Evolutionary conservation across 2,329 filamentous ascomycete genomes (phyloP), one percentile per base, ranked within the genome.

Genomic region (Penicillium fuscoglaucum): DNA sequence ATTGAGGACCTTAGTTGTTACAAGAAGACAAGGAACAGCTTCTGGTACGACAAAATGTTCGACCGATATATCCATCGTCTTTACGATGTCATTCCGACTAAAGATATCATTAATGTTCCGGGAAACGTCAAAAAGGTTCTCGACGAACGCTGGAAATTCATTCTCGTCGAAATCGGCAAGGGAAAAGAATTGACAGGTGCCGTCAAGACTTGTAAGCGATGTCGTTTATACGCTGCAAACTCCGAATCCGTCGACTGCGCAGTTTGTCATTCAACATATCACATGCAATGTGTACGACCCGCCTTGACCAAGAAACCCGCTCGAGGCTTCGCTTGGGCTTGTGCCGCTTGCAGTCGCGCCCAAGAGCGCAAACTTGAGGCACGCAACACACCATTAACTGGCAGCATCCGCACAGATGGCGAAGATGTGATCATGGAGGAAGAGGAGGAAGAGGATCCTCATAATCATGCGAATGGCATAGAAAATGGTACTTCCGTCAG

Each of bases 11-110:
- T 97, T 65, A 90, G 96, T 57, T 85, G 88, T 52, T 96, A 93
- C 74, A 90, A 93, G 72, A 93, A 90, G 74, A 85, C 82, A 28
- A 89, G 89, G 68, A 91, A 99, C 76, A 87, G 84, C 66, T 99
- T 99, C 75, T 99, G 93, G 90, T 99, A 91, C 74, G 93, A 96
- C 70, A 96, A 97, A 73, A 86, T 98, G 68, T 98, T 96, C 76
- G 95, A 99, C 78, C 90, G 95, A 59, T 99, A 98, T 79, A 98
- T 99, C 64, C 92, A 96, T 73, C 93, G 96, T 63, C 93, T 93
- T 76, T 98, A 98, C 82, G 95, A 99, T 70, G 90, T 97, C 55
- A 93, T 99, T 61, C 93, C 95, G 1, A 96, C 93, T 15, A 86
- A 84, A 60, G 87, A 90, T 70, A 95, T 99, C 70, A 93, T 98